Base-by-base conservation (phyloP, 305 asterid genomes). In the Fraxinus dipetala region DNA sequence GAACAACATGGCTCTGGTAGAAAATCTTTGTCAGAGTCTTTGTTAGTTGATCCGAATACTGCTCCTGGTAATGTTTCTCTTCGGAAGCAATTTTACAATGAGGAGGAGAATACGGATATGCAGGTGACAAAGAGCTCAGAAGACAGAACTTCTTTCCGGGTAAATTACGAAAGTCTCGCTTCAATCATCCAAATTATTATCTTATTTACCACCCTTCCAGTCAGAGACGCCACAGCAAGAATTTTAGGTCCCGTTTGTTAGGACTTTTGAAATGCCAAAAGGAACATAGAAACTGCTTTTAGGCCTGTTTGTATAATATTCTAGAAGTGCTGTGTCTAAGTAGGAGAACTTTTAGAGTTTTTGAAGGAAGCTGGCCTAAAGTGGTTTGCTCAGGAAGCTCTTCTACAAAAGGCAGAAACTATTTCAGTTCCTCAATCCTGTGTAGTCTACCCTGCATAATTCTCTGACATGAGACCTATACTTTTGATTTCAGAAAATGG, bases 1-100 rank as follows among this genome's bases (percentile, higher is more conserved):
- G 99, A 93, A 86, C 97, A 91, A 56, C 95, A 92, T 85, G 98
- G 97, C 83, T 94, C 99, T 83, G 98, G 98, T 87, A 83, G 99
- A 89, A 96, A 89, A 86, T 96, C 99, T n/a, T 86, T 96, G 82
- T 96, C 98, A 14, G 98, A 96, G 77, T 93, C 98, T 78, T 91
- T 94, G 81, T 92, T 88, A 79, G 88, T 78, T 48, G 96, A 96
- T 81, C 90, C 93, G 13, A 87, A 90, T 86, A 84, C 93, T 78
- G 87, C 87, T 73, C 78, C 94, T 78, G 96, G 96, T 45, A 94
- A 94, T 86, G 91, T 91, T 81, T 92, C 98, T 48, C 97, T 94
- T 38, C 93, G 97, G 76, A 96, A 92, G 89, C 97, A 95, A 79
- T 91, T 94, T 75, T 92, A 92, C 63, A 90, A 89, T 18, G 97